Evolutionary conservation across 257 asterid species (phyloP).

Genomic region (Solanum verrucosum): DNA sequence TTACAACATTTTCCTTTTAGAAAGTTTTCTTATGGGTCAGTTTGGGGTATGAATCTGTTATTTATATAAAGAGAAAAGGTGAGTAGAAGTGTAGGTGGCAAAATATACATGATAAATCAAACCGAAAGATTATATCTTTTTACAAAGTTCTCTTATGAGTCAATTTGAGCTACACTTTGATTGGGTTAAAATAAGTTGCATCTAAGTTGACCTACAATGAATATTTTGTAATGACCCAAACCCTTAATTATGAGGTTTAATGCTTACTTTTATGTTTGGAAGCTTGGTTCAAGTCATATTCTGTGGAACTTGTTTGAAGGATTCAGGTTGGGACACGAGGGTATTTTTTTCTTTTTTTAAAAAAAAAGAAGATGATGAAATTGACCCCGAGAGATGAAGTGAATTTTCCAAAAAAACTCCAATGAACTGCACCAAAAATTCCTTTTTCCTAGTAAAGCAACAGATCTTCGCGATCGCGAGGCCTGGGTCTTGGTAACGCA

Average conservation of each 20-base stretch:
- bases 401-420: not conserved
- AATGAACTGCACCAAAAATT: not conserved
- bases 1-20: too few relatives aligned
- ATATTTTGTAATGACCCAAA: not conserved
- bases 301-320: not conserved
- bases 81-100: too few relatives aligned
- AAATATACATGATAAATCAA: too few relatives aligned
- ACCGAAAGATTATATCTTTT: too few relatives aligned
- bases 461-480: not conserved
- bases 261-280: not conserved
- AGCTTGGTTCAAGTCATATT: not conserved
- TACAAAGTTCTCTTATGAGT: too few relatives aligned
- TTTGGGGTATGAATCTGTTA: too few relatives aligned
- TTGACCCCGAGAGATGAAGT: not conserved
- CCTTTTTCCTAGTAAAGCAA: not conserved
- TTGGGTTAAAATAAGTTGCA: too few relatives aligned
- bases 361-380: not conserved
- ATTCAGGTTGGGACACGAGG: not conserved
- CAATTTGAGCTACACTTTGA: too few relatives aligned
- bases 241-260: not conserved
- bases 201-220: not conserved
- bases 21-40: too few relatives aligned
- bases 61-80: too few relatives aligned
- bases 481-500: not conserved
- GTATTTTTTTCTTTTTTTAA: too few relatives aligned